These are phyloP conservation scores for Chenopodium album DNA, from an alignment of 148 eudicot species.

Conservation along the genomic window DNA sequence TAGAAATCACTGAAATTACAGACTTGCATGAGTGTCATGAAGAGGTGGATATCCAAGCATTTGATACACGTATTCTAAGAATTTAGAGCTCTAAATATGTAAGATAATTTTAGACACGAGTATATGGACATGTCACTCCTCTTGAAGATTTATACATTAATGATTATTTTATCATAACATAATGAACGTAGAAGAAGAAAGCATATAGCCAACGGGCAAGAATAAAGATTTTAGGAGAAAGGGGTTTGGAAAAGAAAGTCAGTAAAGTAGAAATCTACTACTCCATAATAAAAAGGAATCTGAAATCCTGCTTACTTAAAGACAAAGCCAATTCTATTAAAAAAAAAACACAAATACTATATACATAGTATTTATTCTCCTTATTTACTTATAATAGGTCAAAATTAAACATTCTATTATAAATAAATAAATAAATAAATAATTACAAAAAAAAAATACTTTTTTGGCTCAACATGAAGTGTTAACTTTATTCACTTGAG, in stretches of 20 bases:
- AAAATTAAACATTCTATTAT: background rate
- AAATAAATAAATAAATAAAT: too few relatives aligned
- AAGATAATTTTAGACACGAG: background rate
- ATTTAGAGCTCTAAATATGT: background rate
- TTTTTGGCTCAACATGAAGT: background rate
- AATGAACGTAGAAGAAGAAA: background rate
- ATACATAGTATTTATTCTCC: too few relatives aligned
- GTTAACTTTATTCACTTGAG: background rate
- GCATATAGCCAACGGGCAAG: background rate
- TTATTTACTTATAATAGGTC: background rate
- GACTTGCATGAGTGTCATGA: background rate
- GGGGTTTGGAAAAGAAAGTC: background rate
- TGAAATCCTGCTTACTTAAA: background rate
- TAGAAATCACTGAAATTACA: too few relatives aligned
- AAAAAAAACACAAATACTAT: too few relatives aligned
- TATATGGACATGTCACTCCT: background rate
- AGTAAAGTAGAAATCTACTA: background rate
- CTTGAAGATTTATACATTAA: too few relatives aligned
- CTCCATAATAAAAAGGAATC: background rate
- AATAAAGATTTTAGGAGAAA: background rate
- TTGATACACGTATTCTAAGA: background rate
- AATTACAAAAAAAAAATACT: too few relatives aligned
- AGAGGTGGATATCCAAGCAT: background rate
- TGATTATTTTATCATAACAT: background rate
- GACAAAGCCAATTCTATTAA: background rate